phyloP scores from a whole-genome alignment of 2,329 filamentous ascomycete species.

The Calonectria henricotiae region DNA sequence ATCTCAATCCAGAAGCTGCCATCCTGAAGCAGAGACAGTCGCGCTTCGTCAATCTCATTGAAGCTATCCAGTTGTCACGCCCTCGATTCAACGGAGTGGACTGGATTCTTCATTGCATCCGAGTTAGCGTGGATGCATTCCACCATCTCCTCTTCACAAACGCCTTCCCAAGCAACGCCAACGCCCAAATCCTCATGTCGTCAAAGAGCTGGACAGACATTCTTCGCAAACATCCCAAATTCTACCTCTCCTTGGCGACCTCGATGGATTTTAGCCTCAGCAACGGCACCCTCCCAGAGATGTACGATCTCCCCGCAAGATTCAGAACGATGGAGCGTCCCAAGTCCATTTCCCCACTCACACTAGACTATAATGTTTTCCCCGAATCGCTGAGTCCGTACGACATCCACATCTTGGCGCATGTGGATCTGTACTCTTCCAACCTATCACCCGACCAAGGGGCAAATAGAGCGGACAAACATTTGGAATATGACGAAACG shows the following conservation, averaged over 20 bases:
- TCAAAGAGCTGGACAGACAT: conserved; percentile 32
- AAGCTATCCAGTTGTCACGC: conserved; percentile 27
- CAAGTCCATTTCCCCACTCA: not conserved
- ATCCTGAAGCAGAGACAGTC: conserved; percentile 23
- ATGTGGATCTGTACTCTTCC: conserved; percentile 2
- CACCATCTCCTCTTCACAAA: conserved; percentile 23
- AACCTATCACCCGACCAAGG: not conserved
- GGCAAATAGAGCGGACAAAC: not conserved
- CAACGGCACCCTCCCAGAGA: conserved; percentile 8
- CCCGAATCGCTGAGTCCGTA: conserved; percentile 26
- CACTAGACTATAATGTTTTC: conserved; percentile 17
- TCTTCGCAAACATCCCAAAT: conserved; percentile 24
- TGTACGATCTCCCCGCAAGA: conserved; percentile 10
- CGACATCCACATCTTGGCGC: conserved; percentile 21
- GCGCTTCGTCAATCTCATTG: conserved; percentile 21
- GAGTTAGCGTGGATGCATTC: conserved; percentile 27
- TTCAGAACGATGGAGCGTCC: conserved; percentile 29
- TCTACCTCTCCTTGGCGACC: conserved; percentile 25
- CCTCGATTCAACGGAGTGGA: conserved; percentile 26
- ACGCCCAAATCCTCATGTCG: not conserved
- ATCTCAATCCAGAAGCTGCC: not conserved
- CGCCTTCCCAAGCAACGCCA: conserved; percentile 13
- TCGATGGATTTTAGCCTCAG: conserved; percentile 29
- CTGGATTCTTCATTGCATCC: conserved; percentile 30
- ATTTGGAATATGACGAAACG: not conserved